Conservation (phyloP, 1,139 yeast species). For the Keqinozyma sinolaborantium region DNA sequence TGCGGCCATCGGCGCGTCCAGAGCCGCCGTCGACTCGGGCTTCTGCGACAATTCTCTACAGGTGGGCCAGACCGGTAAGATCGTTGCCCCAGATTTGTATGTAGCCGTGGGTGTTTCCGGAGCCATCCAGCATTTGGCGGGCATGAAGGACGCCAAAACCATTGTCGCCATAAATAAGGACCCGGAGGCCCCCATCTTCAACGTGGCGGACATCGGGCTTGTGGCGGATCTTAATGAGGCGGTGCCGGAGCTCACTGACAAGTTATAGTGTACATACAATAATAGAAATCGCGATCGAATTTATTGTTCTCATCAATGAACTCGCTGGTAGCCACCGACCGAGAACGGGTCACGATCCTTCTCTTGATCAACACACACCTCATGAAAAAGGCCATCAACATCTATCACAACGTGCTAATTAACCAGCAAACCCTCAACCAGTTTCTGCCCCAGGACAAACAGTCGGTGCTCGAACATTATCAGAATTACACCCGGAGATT, state of each 20-base stretch:
- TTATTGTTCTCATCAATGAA: constrained; percentile 3
- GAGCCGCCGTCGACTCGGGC: constrained; percentile 97
- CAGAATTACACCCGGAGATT: constrained; percentile 50
- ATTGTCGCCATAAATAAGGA: constrained; percentile 95
- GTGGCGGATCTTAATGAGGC: constrained; percentile 86
- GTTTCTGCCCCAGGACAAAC: constrained; percentile 34
- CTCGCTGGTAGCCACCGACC: constrained; percentile 23
- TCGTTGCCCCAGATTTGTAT: constrained; percentile 93
- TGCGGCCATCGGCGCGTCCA: constrained; percentile 96
- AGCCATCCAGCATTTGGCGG: constrained; percentile 97
- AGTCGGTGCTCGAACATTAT: constrained; percentile 41
- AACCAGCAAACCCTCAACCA: constrained; percentile 34
- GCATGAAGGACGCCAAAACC: constrained; percentile 94
- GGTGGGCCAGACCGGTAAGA: constrained; percentile 97
- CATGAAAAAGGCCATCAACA: constrained; percentile 43
- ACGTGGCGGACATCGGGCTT: constrained; percentile 84
- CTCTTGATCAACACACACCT: constrained; percentile 51
- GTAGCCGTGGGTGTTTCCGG: constrained; percentile 94
- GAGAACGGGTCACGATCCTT: constrained; percentile 48
- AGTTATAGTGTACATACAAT: constrained; percentile 33
- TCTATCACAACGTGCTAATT: constrained; percentile 33
- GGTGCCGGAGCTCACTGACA: constrained; percentile 82
- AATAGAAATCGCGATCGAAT: background rate
- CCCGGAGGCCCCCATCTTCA: constrained; percentile 90
- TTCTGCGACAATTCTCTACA: constrained; percentile 96